Conservation (phyloP, 2,329 filamentous ascomycete species). For the Neofusicoccum umdonicola region DNA sequence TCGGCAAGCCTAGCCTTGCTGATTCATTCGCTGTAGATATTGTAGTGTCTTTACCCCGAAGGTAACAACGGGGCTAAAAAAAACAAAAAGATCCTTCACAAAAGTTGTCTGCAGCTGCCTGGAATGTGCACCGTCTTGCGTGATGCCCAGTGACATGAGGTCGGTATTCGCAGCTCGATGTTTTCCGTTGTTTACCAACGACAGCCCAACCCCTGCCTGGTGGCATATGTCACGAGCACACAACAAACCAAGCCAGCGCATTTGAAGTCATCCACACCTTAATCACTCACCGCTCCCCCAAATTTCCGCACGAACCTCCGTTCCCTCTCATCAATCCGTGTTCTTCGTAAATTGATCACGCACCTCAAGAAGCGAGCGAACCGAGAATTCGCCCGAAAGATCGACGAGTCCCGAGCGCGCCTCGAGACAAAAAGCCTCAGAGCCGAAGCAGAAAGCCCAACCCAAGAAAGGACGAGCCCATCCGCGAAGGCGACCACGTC, state of each 20-base stretch:
- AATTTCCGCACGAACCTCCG: background rate
- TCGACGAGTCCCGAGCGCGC: slow-evolving; percentile 7
- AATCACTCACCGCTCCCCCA: background rate
- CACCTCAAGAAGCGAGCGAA: slow-evolving; percentile 10
- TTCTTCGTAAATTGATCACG: background rate
- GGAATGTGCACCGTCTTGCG: too few species aligned
- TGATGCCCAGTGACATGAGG: background rate
- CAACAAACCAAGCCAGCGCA: background rate
- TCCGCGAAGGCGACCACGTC: slow-evolving; percentile 41
- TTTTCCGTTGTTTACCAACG: background rate
- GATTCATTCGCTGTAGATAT: slow-evolving; percentile 8
- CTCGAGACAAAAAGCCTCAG: background rate
- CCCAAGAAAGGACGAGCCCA: slow-evolving; percentile 39
- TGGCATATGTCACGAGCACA: background rate
- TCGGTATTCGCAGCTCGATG: background rate
- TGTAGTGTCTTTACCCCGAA: background rate
- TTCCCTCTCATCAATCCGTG: background rate
- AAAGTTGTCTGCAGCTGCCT: background rate
- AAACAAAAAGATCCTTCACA: background rate
- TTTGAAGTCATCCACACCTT: background rate
- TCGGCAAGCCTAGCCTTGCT: slow-evolving; percentile 4
- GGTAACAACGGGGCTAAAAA: background rate
- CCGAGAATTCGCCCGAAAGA: slow-evolving; percentile 14
- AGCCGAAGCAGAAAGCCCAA: slow-evolving; percentile 19
- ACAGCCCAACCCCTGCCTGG: too few species aligned